Percentiles rank a stretch among this genome's conserved stretches.
Evolutionary conservation across 1,284 basidiomycete species (phyloP).

Genomic region (Cronartium ribicola): DNA sequence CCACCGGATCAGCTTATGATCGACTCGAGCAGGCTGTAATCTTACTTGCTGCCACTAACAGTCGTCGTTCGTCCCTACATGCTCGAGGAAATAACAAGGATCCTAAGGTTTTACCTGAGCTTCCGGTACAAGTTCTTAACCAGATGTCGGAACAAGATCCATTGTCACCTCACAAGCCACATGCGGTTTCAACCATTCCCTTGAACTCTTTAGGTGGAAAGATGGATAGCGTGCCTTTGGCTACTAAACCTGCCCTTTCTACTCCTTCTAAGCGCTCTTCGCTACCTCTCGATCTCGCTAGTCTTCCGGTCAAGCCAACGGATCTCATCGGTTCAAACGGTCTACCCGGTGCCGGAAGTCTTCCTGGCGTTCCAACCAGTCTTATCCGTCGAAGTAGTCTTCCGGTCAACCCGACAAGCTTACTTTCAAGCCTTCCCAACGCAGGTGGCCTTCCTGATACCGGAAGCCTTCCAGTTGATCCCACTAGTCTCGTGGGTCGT

Average conservation of each 20-base stretch:
- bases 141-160: not conserved
- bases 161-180: not conserved
- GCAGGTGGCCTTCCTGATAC: not conserved
- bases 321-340: not conserved
- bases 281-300: no score
- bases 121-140: constrained; percentile 6
- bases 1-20: not conserved
- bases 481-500: not conserved
- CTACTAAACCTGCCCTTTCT: no score
- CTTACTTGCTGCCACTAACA: not conserved
- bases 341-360: not conserved
- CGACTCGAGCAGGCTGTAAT: not conserved
- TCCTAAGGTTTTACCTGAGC: not conserved
- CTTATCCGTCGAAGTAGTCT: not conserved
- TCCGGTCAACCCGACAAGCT: not conserved
- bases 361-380: not conserved
- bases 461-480: not conserved
- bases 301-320: no score
- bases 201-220: not conserved
- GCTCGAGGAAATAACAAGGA: not conserved
- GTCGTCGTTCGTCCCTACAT: not conserved
- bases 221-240: not conserved
- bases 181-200: not conserved
- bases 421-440: not conserved
- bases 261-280: no score